Evolutionary conservation across 2,329 filamentous ascomycete species (phyloP).

Genomic region (Fusarium veterinarium): DNA sequence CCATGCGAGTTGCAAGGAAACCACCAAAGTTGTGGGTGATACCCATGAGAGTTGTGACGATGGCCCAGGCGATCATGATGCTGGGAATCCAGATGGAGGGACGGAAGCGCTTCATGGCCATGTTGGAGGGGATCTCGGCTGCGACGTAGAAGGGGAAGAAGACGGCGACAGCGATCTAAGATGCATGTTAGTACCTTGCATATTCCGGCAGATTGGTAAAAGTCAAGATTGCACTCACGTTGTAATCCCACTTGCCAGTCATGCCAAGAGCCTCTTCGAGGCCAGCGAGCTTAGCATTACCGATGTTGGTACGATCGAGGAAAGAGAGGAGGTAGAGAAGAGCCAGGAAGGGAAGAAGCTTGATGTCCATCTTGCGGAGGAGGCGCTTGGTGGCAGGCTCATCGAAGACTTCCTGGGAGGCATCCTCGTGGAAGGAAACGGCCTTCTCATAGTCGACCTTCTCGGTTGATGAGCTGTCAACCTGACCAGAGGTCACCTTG

Average conservation of each 20-base stretch:
- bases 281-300: constrained; percentile 70
- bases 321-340: constrained; percentile 69
- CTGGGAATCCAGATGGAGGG: constrained; percentile 64
- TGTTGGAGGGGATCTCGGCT: constrained; percentile 66
- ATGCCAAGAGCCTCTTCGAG: constrained; percentile 53
- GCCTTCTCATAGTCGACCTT: constrained; percentile 46
- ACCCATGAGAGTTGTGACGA: constrained; percentile 62
- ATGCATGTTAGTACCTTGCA: constrained; percentile 7
- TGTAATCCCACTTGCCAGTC: constrained; percentile 51
- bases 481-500: constrained; percentile 21
- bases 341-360: constrained; percentile 69
- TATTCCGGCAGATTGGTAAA: not conserved
- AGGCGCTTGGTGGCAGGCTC: constrained; percentile 59
- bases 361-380: constrained; percentile 64
- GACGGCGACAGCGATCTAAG: constrained; percentile 58
- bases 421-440: constrained; percentile 42
- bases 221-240: constrained; percentile 38
- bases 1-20: constrained; percentile 60
- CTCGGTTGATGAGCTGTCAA: constrained; percentile 43
- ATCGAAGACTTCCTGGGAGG: constrained; percentile 46
- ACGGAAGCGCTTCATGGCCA: constrained; percentile 65
- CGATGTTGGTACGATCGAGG: constrained; percentile 55
- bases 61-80: constrained; percentile 66
- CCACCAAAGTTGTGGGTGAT: constrained; percentile 61
- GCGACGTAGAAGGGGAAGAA: constrained; percentile 66